Percentiles rank a stretch among this genome's conserved stretches.
Conservation (phyloP, 2,329 filamentous ascomycete species). For the Aspergillus ustus region DNA sequence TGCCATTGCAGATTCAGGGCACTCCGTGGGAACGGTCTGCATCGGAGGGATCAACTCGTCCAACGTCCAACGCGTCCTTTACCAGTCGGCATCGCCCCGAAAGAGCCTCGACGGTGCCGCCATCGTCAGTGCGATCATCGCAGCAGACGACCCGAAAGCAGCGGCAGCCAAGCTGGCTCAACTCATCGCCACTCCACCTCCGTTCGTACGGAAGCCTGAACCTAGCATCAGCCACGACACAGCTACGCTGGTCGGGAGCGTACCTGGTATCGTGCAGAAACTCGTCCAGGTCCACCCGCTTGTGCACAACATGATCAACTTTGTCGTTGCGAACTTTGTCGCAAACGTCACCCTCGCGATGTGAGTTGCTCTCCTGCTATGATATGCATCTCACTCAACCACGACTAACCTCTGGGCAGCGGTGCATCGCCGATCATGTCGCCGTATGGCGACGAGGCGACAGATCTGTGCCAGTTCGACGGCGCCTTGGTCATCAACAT, state of each 20-base stretch:
- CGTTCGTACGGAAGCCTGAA: conserved; percentile 38
- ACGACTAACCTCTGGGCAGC: conserved; percentile 34
- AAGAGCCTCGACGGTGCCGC: conserved; percentile 80
- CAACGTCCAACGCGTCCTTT: conserved; percentile 75
- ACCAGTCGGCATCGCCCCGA: conserved; percentile 63
- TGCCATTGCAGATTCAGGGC: conserved; percentile 56
- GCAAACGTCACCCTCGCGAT: conserved; percentile 86
- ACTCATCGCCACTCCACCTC: conserved; percentile 54
- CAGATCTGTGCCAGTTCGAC: conserved; percentile 75
- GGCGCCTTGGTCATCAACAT: conserved; percentile 90
- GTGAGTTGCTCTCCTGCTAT: conserved; percentile 32
- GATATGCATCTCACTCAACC: background rate
- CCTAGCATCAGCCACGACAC: conserved; percentile 34
- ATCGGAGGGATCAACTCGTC: conserved; percentile 85
- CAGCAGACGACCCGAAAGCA: conserved; percentile 67
- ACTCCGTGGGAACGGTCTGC: conserved; percentile 64
- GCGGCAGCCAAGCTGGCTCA: conserved; percentile 64
- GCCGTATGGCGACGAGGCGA: conserved; percentile 80
- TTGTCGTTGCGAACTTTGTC: conserved; percentile 93
- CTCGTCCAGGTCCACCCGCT: conserved; percentile 71
- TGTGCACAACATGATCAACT: conserved; percentile 96
- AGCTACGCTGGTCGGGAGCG: conserved; percentile 37
- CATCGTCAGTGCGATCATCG: conserved; percentile 86
- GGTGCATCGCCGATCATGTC: conserved; percentile 95
- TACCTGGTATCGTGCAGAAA: conserved; percentile 59